Evolutionary conservation across 805 yeast genomes (phyloP).

Genomic region (Kluyveromyces nonfermentans): DNA sequence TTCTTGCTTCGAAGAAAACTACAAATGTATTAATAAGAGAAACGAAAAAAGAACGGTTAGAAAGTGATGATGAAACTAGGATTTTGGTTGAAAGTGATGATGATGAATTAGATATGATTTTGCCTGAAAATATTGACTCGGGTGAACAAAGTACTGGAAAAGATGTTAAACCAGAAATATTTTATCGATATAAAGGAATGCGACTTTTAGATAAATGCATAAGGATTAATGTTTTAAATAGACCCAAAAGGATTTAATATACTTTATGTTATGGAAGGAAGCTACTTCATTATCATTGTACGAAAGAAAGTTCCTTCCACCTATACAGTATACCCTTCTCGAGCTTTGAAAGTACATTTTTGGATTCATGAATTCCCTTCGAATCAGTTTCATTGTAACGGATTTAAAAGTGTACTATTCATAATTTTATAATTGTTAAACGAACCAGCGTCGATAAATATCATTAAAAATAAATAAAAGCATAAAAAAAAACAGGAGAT

Average conservation of each 20-base stretch:
- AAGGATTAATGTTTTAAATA: slow-evolving; percentile 22
- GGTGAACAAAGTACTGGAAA: neutral
- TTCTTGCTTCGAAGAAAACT: slow-evolving; percentile 1
- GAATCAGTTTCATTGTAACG: no score
- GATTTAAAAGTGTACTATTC: no score
- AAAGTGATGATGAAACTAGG: neutral
- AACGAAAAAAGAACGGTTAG: slow-evolving; percentile 1
- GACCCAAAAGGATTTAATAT: slow-evolving; percentile 20
- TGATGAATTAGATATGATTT: slow-evolving; percentile 1
- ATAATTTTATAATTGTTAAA: neutral
- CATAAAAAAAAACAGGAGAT: slow-evolving; percentile 2
- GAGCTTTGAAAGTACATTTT: no score
- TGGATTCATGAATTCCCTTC: no score
- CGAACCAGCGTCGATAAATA: slow-evolving; percentile 3
- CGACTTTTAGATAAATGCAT: slow-evolving; percentile 20
- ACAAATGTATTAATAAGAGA: slow-evolving; percentile 4
- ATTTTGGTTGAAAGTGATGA: slow-evolving; percentile 6
- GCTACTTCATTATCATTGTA: no score
- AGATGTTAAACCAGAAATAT: slow-evolving; percentile 20
- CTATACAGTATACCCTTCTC: no score
- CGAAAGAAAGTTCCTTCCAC: no score
- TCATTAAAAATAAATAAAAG: neutral
- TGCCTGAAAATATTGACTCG: neutral
- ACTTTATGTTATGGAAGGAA: no score
- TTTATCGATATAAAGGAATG: slow-evolving; percentile 16